Conservation (phyloP, 2,329 filamentous ascomycete species). For the Pyrenophora tritici-repentis region DNA sequence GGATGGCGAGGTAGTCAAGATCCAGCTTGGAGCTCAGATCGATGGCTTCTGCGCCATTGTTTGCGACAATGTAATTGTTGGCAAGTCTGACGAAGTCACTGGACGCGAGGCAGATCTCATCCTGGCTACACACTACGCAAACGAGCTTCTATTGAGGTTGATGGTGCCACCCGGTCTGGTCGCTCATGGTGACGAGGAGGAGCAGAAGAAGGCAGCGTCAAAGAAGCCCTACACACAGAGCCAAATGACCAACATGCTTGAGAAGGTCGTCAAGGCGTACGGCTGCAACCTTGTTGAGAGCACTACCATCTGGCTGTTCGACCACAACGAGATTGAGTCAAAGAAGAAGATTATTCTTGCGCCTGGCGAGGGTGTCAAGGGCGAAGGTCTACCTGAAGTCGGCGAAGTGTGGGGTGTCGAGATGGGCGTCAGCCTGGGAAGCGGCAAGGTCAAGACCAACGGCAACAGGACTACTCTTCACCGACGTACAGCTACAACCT, state of each 20-base stretch:
- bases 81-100: constrained; percentile 67
- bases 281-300: constrained; percentile 94
- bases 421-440: constrained; percentile 86
- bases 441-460: constrained; percentile 92
- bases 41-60: constrained; percentile 96
- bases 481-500: constrained; percentile 88
- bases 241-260: constrained; percentile 83
- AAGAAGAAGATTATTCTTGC: constrained; percentile 97
- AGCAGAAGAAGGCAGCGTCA: constrained; percentile 85
- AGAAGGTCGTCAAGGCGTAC: constrained; percentile 90
- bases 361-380: constrained; percentile 83
- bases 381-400: constrained; percentile 84
- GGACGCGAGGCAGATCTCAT: constrained; percentile 85
- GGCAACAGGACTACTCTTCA: constrained; percentile 87
- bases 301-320: constrained; percentile 96
- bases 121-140: constrained; percentile 90
- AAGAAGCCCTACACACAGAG: constrained; percentile 82
- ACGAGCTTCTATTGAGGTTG: constrained; percentile 88
- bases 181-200: constrained; percentile 82
- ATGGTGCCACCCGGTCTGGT: constrained; percentile 91
- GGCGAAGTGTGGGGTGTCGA: constrained; percentile 98
- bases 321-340: constrained; percentile 95
- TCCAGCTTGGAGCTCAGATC: constrained; percentile 98
- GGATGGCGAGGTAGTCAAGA: constrained; percentile 88
- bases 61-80: constrained; percentile 85